These are phyloP conservation scores for Agrocybe pediades DNA, from an alignment of 768 basidiomycete genomes.

Conservation along the genomic window DNA sequence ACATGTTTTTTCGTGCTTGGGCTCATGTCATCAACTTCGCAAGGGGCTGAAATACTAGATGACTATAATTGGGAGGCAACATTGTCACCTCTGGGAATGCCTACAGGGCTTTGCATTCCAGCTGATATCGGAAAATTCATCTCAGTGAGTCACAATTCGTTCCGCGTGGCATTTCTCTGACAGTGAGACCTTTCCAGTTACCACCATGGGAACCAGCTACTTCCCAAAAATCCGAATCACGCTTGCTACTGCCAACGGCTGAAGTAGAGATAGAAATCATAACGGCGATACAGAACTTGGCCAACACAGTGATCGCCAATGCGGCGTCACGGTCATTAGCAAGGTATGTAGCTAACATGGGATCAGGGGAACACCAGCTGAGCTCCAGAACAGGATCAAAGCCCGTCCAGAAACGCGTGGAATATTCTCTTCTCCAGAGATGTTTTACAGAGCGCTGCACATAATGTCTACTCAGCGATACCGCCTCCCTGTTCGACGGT, in stretches of 20 bases:
- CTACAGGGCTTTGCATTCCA: conserved; percentile 92
- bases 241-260: conserved; percentile 64
- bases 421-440: conserved; percentile 75
- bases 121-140: conserved; percentile 80
- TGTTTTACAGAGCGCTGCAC: conserved; percentile 85
- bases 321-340: conserved; percentile 90
- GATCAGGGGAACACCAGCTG: not conserved
- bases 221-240: conserved; percentile 41
- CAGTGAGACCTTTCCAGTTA: conserved; percentile 47
- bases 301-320: conserved; percentile 95
- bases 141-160: conserved; percentile 49
- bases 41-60: conserved; percentile 91
- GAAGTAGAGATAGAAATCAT: conserved; percentile 82
- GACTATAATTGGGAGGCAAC: conserved; percentile 95
- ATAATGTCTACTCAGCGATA: conserved; percentile 89
- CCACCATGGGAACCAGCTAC: conserved; percentile 59
- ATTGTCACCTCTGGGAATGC: conserved; percentile 77
- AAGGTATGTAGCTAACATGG: conserved; percentile 47
- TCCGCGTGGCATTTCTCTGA: not conserved
- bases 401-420: conserved; percentile 71
- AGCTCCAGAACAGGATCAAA: conserved; percentile 59
- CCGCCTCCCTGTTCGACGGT: conserved; percentile 88
- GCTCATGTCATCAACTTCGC: conserved; percentile 85
- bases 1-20: conserved; percentile 97
- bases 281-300: conserved; percentile 89